A percentile compares a stretch with the other conserved stretches of the same genome.
Evolutionary conservation across 306 rosid species (phyloP).

Genomic region (Malus sylvestris): DNA sequence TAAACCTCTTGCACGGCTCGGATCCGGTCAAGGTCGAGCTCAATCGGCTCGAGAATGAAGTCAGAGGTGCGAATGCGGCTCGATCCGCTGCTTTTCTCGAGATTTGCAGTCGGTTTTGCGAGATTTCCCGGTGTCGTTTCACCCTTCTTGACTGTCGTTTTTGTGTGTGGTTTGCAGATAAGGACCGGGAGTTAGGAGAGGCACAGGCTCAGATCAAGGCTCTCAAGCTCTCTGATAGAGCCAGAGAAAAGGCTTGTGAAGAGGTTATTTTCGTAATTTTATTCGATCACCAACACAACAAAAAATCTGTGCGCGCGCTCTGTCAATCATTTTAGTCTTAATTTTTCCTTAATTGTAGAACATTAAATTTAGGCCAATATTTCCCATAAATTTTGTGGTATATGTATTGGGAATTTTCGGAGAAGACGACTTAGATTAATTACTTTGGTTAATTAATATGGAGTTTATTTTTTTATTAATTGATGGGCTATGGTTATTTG

Average conservation of each 20-base stretch:
- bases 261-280: conserved; percentile 54
- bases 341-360: background rate
- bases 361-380: background rate
- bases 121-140: conserved; percentile 5
- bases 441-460: background rate
- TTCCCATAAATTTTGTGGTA: background rate
- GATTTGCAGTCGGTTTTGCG: conserved; percentile 35
- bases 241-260: conserved; percentile 95
- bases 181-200: conserved; percentile 87
- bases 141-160: background rate
- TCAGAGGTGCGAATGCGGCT: conserved; percentile 89
- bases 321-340: too few relatives aligned
- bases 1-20: conserved; percentile 91
- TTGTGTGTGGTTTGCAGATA: conserved; percentile 48
- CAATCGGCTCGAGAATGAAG: conserved; percentile 97
- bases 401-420: background rate
- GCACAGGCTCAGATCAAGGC: conserved; percentile 98
- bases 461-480: background rate
- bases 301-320: background rate
- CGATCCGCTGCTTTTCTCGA: conserved; percentile 49
- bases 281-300: too few relatives aligned
- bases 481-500: background rate
- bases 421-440: background rate
- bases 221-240: conserved; percentile 76
- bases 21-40: conserved; percentile 99